A percentile compares a stretch with the other conserved stretches of the same genome.
phyloP scores from a whole-genome alignment of 1,284 basidiomycete species.

The Ceratobasidium sp. region DNA sequence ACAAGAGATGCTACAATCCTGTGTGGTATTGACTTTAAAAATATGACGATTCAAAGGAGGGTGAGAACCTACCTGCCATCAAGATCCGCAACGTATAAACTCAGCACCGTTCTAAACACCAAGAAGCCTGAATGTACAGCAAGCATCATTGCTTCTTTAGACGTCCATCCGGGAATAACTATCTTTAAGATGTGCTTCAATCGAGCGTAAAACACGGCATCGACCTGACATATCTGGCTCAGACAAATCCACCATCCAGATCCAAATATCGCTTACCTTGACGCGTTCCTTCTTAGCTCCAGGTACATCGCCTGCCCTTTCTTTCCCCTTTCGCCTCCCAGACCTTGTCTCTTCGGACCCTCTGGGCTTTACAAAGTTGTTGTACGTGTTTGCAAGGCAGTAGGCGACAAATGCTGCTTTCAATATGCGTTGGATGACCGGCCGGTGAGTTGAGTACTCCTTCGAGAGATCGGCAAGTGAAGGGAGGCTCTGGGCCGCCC shows the following conservation, averaged over 20 bases:
- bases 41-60: neutral
- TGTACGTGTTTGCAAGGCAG: conserved; percentile 55
- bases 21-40: conserved; percentile 16
- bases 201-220: conserved; percentile 87
- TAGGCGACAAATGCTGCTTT: conserved; percentile 70
- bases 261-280: conserved; percentile 5
- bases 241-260: conserved; percentile 31
- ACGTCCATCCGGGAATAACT: conserved; percentile 85
- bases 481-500: conserved; percentile 2
- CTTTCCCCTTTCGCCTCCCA: conserved; percentile 54
- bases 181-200: conserved; percentile 82
- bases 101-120: conserved; percentile 87
- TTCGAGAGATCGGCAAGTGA: conserved; percentile 52
- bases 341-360: conserved; percentile 56
- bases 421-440: conserved; percentile 70
- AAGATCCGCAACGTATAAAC: conserved; percentile 92
- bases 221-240: conserved; percentile 63
- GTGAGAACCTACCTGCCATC: conserved; percentile 78
- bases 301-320: conserved; percentile 53
- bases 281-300: conserved; percentile 69
- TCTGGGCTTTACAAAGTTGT: conserved; percentile 56
- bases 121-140: conserved; percentile 88
- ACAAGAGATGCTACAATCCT: conserved; percentile 96
- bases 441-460: conserved; percentile 68
- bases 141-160: conserved; percentile 87